A percentile compares a stretch with the other conserved stretches of the same genome.
Evolutionary conservation across 345 rosid species (phyloP).

Genomic region (Combretum micranthum): DNA sequence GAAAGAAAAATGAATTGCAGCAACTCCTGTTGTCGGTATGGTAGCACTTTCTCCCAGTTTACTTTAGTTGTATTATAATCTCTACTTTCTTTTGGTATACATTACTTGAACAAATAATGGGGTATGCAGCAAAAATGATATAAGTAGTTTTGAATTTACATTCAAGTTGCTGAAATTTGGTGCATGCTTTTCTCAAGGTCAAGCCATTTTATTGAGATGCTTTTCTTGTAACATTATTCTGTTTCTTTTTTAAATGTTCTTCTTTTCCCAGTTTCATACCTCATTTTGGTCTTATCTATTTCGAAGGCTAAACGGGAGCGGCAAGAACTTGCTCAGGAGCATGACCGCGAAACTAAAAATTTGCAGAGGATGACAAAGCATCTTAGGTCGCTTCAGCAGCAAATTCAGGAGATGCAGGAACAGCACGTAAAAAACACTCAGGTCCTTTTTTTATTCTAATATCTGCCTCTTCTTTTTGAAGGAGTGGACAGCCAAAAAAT

Average conservation of each 20-base stretch:
- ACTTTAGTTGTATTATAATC: not conserved
- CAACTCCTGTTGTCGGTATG: constrained; percentile 57
- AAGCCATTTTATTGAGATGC: too few species aligned
- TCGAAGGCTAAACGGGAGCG: constrained; percentile 65
- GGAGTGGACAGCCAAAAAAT: too few species aligned
- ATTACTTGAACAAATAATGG: too few species aligned
- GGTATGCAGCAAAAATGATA: too few species aligned
- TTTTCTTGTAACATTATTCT: not conserved
- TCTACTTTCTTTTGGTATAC: too few species aligned
- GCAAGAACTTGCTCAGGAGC: constrained; percentile 47
- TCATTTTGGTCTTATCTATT: not conserved
- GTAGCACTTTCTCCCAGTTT: constrained; percentile 6
- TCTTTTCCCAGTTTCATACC: too few species aligned
- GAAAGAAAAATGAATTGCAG: constrained; percentile 52
- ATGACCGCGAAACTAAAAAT: constrained; percentile 27
- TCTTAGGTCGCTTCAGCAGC: constrained; percentile 46
- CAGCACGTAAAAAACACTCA: constrained; percentile 67
- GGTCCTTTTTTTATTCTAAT: constrained; percentile 30
- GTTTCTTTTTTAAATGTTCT: not conserved
- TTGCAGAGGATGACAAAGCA: constrained; percentile 37
- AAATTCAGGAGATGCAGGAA: constrained; percentile 66
- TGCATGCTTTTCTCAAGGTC: too few species aligned
- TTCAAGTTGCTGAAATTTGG: too few species aligned
- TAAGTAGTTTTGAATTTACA: too few species aligned
- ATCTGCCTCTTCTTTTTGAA: too few species aligned